Conservation (phyloP, 2,329 filamentous ascomycete genomes). For the Chlorencoelia australis region DNA sequence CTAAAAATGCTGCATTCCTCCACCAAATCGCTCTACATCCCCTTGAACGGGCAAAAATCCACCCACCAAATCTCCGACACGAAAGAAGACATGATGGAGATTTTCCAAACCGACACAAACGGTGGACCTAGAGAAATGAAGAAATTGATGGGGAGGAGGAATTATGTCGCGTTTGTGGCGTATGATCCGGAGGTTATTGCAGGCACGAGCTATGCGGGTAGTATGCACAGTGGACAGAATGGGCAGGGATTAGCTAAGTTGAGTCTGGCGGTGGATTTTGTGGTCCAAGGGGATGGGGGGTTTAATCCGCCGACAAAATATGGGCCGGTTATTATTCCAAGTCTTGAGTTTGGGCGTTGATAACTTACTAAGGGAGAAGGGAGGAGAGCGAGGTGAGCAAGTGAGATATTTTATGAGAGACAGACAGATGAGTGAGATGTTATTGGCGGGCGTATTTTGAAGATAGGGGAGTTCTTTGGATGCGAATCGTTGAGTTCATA, state of each 20-base stretch:
- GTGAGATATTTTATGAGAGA: neutral
- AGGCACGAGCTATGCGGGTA: conserved; percentile 22
- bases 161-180: conserved; percentile 88
- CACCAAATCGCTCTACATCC: conserved; percentile 85
- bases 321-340: conserved; percentile 89
- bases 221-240: conserved; percentile 26
- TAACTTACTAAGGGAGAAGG: too few species aligned
- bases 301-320: conserved; percentile 86
- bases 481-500: too few species aligned
- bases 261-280: conserved; percentile 89
- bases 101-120: conserved; percentile 88
- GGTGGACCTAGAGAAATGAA: conserved; percentile 76
- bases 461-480: too few species aligned
- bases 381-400: neutral
- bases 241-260: conserved; percentile 53
- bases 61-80: conserved; percentile 74
- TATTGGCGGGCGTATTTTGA: conserved; percentile 2
- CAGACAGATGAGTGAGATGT: neutral
- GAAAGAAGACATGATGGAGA: conserved; percentile 99
- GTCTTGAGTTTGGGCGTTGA: conserved; percentile 62
- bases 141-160: conserved; percentile 85
- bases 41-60: conserved; percentile 74
- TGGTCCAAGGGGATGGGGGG: conserved; percentile 84
- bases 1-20: conserved; percentile 93
- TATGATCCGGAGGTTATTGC: conserved; percentile 70